Evolutionary conservation across 2,329 filamentous ascomycete species (phyloP).

Genomic region (Sphaerulina musiva): DNA sequence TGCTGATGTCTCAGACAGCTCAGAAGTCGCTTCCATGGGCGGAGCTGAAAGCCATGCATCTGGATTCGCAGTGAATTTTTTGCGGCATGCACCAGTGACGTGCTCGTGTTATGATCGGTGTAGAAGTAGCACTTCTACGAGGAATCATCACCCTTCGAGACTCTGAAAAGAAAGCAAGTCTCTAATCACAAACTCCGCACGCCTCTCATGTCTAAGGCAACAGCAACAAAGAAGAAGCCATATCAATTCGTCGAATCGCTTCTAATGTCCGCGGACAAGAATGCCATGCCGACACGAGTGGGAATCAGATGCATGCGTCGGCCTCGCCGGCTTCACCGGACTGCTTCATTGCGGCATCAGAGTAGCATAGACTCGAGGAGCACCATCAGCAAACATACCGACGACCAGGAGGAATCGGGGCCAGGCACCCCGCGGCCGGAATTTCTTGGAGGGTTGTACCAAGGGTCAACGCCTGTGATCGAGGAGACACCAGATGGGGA

Average conservation of each 20-base stretch:
- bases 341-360: not conserved
- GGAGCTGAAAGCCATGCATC: too few species aligned
- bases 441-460: not conserved
- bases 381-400: not conserved
- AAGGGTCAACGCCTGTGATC: constrained; percentile 1
- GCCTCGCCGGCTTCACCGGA: constrained; percentile 1
- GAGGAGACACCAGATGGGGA: not conserved
- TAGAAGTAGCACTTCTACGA: too few species aligned
- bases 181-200: too few species aligned
- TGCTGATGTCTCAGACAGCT: too few species aligned
- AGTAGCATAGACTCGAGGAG: constrained; percentile 1
- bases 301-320: not conserved
- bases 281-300: not conserved
- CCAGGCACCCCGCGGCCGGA: not conserved
- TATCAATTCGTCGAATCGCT: not conserved
- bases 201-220: too few species aligned
- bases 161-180: too few species aligned
- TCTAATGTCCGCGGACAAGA: not conserved
- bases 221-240: too few species aligned
- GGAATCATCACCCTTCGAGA: too few species aligned
- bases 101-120: too few species aligned
- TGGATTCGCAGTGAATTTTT: too few species aligned
- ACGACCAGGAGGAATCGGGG: not conserved
- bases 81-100: too few species aligned
- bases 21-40: too few species aligned